Percentiles rank a stretch among this genome's conserved stretches.
phyloP scores from a whole-genome alignment of 1,284 basidiomycete species.

The Boletus nobilissimus region DNA sequence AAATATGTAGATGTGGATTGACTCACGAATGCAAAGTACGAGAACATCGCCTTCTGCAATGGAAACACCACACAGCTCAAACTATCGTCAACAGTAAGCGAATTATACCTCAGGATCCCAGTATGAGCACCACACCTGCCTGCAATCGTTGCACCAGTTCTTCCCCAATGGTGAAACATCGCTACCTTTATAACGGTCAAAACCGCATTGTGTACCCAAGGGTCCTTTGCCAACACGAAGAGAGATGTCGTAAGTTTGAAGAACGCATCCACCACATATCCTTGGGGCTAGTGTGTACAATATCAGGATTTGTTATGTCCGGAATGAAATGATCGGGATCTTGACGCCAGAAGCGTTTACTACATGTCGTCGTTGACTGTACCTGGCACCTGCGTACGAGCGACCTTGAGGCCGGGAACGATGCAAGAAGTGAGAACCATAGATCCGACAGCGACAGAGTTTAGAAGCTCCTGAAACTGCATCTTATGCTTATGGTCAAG shows the following conservation, averaged over 20 bases:
- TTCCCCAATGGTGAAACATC: constrained; percentile 5
- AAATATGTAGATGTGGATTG: background rate
- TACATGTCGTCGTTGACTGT: background rate
- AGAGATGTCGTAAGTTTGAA: background rate
- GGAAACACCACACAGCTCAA: constrained; percentile 1
- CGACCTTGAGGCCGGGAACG: constrained; percentile 1
- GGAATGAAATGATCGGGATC: constrained; percentile 11
- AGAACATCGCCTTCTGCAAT: constrained; percentile 13
- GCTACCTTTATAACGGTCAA: background rate
- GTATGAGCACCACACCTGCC: constrained; percentile 10
- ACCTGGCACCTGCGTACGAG: constrained; percentile 4
- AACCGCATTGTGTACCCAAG: background rate
- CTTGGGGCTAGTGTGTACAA: background rate
- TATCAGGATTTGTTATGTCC: constrained; percentile 6
- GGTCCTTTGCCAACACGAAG: background rate
- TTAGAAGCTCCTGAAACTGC: constrained; percentile 7
- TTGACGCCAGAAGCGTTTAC: background rate
- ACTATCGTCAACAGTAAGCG: background rate
- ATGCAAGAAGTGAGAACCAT: background rate
- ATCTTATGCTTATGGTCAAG: constrained; percentile 3
- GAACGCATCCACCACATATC: constrained; percentile 5
- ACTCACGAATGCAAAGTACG: constrained; percentile 8
- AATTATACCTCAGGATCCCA: constrained; percentile 3
- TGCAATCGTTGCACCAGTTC: background rate
- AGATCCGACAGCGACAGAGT: background rate